phyloP scores from a whole-genome alignment of 129 eudicot species.

The Pseudognaphalium luteoalbum region DNA sequence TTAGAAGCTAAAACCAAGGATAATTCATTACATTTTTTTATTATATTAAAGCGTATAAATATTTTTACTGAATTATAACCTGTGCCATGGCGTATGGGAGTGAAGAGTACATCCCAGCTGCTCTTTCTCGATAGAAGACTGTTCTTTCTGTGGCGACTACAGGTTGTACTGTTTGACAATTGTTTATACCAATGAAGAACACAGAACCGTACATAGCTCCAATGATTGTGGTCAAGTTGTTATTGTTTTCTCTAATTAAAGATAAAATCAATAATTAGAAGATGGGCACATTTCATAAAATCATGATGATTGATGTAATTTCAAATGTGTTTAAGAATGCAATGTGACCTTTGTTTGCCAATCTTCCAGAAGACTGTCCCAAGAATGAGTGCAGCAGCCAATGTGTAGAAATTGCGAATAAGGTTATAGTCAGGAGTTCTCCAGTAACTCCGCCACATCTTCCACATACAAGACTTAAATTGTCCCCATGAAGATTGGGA shows the following conservation, averaged over 20 bases:
- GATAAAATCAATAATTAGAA: background rate
- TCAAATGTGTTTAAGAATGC: background rate
- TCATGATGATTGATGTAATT: background rate
- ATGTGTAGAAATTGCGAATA: constrained; percentile 57
- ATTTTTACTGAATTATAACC: constrained; percentile 15
- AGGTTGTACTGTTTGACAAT: constrained; percentile 57
- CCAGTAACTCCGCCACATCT: constrained; percentile 84
- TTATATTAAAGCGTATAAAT: background rate
- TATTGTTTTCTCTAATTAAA: constrained; percentile 47
- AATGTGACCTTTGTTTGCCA: constrained; percentile 52
- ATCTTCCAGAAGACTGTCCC: constrained; percentile 76
- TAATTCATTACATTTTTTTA: no score
- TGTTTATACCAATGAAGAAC: constrained; percentile 54
- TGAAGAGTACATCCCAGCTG: constrained; percentile 29
- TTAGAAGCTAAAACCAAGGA: background rate
- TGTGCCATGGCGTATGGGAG: constrained; percentile 62
- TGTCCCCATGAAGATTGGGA: constrained; percentile 70
- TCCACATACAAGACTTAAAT: constrained; percentile 73
- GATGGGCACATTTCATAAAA: background rate
- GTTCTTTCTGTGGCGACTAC: constrained; percentile 62
- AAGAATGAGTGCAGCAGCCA: constrained; percentile 55
- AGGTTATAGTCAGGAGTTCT: constrained; percentile 88
- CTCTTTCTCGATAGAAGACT: constrained; percentile 57
- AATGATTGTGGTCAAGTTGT: constrained; percentile 38
- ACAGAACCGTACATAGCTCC: constrained; percentile 62